Conservation (phyloP, 2,329 filamentous ascomycete genomes). For the Trichoderma sp. region DNA sequence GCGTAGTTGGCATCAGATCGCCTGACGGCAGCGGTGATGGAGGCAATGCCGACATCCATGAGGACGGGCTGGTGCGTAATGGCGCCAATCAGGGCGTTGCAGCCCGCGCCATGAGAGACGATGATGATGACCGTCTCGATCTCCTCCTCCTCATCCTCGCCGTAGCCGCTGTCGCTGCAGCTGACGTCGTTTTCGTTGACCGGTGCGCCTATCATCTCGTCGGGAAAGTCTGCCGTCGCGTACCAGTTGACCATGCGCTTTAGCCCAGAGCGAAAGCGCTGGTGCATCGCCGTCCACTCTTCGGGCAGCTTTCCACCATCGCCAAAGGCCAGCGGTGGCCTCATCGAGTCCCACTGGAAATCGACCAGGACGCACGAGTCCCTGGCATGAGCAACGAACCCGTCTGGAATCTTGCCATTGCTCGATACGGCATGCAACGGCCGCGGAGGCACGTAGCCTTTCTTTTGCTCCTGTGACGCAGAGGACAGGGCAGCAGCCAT, state of each 20-base stretch:
- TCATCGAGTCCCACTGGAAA: slow-evolving; percentile 94
- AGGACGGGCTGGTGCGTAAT: slow-evolving; percentile 90
- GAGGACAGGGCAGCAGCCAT: slow-evolving; percentile 43
- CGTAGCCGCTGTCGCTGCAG: slow-evolving; percentile 30
- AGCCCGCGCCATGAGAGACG: slow-evolving; percentile 92
- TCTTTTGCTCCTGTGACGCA: slow-evolving; percentile 34
- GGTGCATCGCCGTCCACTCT: slow-evolving; percentile 96
- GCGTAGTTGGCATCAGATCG: slow-evolving; percentile 52
- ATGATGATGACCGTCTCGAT: slow-evolving; percentile 80
- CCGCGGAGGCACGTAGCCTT: slow-evolving; percentile 71
- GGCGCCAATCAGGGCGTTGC: slow-evolving; percentile 91
- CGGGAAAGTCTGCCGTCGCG: slow-evolving; percentile 54
- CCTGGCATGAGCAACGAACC: slow-evolving; percentile 86
- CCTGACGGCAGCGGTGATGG: slow-evolving; percentile 82
- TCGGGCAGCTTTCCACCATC: slow-evolving; percentile 86
- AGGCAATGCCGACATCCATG: slow-evolving; percentile 86
- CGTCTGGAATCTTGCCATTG: slow-evolving; percentile 79
- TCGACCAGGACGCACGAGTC: slow-evolving; percentile 87
- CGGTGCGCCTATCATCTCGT: slow-evolving; percentile 53
- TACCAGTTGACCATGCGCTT: slow-evolving; percentile 86
- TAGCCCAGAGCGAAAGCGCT: slow-evolving; percentile 78
- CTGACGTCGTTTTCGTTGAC: slow-evolving; percentile 36
- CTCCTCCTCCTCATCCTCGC: slow-evolving; percentile 57
- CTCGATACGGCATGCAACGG: slow-evolving; percentile 82
- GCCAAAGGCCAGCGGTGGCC: slow-evolving; percentile 76